Conservation (phyloP, 148 eudicot species). For the Spergularia bocconei region DNA sequence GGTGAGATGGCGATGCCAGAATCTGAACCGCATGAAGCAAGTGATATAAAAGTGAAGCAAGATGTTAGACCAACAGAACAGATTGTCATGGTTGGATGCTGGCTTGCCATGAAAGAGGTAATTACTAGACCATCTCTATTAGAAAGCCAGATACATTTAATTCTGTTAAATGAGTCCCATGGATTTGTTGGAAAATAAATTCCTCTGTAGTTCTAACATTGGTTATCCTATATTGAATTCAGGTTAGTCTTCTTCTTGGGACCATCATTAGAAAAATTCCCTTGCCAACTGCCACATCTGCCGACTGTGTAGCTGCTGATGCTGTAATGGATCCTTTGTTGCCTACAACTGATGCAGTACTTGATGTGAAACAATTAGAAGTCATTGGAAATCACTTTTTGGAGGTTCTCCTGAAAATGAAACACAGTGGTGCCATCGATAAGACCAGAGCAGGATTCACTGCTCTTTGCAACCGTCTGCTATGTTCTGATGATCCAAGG, state of each 20-base stretch:
- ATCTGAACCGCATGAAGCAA: constrained; percentile 27
- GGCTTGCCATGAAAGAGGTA: constrained; percentile 99
- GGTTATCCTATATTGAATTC: constrained; percentile 19
- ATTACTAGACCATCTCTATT: neutral
- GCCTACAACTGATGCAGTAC: constrained; percentile 51
- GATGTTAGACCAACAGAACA: constrained; percentile 64
- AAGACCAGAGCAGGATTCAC: constrained; percentile 99
- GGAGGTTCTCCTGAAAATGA: constrained; percentile 95
- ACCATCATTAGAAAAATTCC: constrained; percentile 93
- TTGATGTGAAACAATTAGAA: constrained; percentile 85
- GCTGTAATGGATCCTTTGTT: constrained; percentile 22
- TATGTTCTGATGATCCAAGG: constrained; percentile 96
- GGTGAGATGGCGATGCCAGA: constrained; percentile 36
- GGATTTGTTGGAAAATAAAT: constrained; percentile 6
- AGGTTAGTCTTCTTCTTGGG: constrained; percentile 99
- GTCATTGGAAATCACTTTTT: constrained; percentile 84
- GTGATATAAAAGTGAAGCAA: constrained; percentile 32
- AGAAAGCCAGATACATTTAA: neutral
- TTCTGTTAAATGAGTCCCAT: neutral
- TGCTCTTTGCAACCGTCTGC: constrained; percentile 97
- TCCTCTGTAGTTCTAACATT: neutral
- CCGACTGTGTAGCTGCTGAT: constrained; percentile 30
- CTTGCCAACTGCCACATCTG: constrained; percentile 57
- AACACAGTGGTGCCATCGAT: constrained; percentile 96
- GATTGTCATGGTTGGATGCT: constrained; percentile 98